Base-by-base conservation (phyloP, 2,329 filamentous ascomycete species). In the Penicillium fuscoglaucum region DNA sequence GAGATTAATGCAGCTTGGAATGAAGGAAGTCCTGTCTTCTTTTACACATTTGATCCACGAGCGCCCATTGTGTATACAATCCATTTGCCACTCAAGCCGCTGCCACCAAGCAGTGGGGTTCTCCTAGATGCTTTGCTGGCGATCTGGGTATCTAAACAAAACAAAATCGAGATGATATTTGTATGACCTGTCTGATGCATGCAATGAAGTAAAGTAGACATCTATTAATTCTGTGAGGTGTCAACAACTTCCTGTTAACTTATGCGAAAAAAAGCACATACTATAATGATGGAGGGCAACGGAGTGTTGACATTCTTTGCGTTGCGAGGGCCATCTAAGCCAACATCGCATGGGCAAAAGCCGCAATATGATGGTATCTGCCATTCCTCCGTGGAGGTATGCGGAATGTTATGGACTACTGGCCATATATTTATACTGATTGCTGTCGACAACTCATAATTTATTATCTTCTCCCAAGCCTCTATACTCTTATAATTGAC, bases 221-320 rank as follows among this genome's bases (percentile, higher is more conserved):
- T 9, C 6, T 4, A 17, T 6, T 7, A 9, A 24, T 24, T 24
- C 1, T 8, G 8, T 26, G 24, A n/a, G 6, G 21, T 26, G 1
- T 13, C 21, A 26, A 12, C n/a, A 0, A 8, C 12, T 13, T n/a
- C 0, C 9, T 5, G 2, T 21, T n/a, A 1, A 7, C 10, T n/a
- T n/a, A 26, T 35, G 15, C 15, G 15, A 37, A 13, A 6, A n/a
- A n/a, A 26, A n/a, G 3, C 1, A n/a, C 6, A 13, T 6, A 26
- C 2, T 33, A 33, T 8, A 9, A 8, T n/a, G 21, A 15, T 7
- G 15, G 28, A 59, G 21, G 10, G 5, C 24, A 4, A 13, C 19
- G 45, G 31, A 21, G 40, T 57, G 56, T 52, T 44, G 45, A 44
- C 66, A 68, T 68, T 68, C 66, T 47, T 66, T 58, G 55, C 61